Evolutionary conservation across 2,329 filamentous ascomycete species (phyloP).

Genomic region (Tolypocladium sp.): DNA sequence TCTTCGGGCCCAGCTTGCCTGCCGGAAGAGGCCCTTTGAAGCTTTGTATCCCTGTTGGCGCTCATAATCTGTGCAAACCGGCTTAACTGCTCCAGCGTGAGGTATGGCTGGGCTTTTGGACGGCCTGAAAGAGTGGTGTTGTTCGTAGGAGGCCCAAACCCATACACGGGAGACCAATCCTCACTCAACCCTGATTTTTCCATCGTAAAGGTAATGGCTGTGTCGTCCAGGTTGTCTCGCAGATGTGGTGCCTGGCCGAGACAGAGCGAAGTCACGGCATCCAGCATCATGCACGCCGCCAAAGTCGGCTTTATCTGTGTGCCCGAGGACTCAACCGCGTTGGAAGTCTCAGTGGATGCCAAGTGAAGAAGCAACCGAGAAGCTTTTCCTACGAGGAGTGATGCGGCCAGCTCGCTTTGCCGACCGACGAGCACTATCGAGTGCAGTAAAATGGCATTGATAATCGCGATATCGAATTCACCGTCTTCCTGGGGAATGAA

Average conservation of each 20-base stretch:
- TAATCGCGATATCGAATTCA: slow-evolving; percentile 30
- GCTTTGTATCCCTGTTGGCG: neutral
- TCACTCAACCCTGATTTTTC: neutral
- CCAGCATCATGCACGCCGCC: slow-evolving; percentile 53
- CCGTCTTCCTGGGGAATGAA: slow-evolving; percentile 41
- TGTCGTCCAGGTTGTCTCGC: no score
- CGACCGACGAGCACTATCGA: slow-evolving; percentile 54
- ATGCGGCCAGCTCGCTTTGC: slow-evolving; percentile 47
- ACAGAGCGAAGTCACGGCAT: slow-evolving; percentile 16
- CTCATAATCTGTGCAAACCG: neutral
- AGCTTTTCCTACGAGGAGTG: slow-evolving; percentile 57
- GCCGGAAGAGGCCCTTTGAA: neutral
- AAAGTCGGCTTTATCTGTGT: slow-evolving; percentile 13
- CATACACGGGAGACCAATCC: neutral
- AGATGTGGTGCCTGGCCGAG: neutral
- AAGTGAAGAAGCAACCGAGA: slow-evolving; percentile 32
- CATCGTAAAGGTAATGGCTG: neutral
- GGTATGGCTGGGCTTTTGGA: neutral
- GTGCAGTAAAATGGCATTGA: slow-evolving; percentile 40
- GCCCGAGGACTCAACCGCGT: slow-evolving; percentile 1
- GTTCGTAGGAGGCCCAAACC: neutral
- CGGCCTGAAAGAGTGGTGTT: neutral
- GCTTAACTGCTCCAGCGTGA: slow-evolving; percentile 1
- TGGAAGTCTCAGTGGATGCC: slow-evolving; percentile 4
- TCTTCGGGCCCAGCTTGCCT: slow-evolving; percentile 13